phyloP scores from a whole-genome alignment of 345 rosid species.

The Triadica sebifera region DNA sequence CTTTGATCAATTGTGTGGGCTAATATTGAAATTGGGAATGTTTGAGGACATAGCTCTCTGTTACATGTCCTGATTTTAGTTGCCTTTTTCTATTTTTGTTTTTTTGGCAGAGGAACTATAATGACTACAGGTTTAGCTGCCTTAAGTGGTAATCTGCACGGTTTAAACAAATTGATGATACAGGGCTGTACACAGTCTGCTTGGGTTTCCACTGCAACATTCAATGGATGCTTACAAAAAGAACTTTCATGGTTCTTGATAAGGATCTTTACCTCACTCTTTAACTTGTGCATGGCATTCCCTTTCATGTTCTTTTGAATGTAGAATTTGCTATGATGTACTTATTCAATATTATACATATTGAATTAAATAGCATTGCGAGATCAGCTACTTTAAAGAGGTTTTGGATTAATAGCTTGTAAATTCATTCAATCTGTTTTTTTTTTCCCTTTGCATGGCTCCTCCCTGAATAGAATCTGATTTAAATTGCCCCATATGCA shows the following conservation, averaged over 20 bases:
- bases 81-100: slow-evolving; percentile 9
- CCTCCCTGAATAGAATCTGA: not conserved
- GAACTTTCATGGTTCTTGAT: slow-evolving; percentile 58
- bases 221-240: slow-evolving; percentile 47
- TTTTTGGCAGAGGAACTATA: slow-evolving; percentile 30
- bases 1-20: not conserved
- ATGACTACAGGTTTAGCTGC: slow-evolving; percentile 60
- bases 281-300: slow-evolving; percentile 7
- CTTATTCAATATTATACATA: not conserved
- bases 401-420: not conserved
- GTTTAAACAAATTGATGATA: slow-evolving; percentile 30
- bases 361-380: not conserved
- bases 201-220: slow-evolving; percentile 35
- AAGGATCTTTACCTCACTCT: not conserved
- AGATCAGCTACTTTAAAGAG: not conserved
- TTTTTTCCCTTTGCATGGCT: not conserved
- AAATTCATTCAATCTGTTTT: not conserved
- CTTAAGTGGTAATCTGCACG: slow-evolving; percentile 38
- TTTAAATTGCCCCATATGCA: not conserved
- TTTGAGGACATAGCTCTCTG: not conserved
- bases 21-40: not conserved
- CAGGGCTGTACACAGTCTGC: slow-evolving; percentile 39
- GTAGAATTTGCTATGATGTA: not conserved
- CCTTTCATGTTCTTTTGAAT: not conserved
- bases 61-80: slow-evolving; percentile 6